phyloP scores from a whole-genome alignment of 2,329 filamentous ascomycete genomes.

The Xylariaceae sp. region DNA sequence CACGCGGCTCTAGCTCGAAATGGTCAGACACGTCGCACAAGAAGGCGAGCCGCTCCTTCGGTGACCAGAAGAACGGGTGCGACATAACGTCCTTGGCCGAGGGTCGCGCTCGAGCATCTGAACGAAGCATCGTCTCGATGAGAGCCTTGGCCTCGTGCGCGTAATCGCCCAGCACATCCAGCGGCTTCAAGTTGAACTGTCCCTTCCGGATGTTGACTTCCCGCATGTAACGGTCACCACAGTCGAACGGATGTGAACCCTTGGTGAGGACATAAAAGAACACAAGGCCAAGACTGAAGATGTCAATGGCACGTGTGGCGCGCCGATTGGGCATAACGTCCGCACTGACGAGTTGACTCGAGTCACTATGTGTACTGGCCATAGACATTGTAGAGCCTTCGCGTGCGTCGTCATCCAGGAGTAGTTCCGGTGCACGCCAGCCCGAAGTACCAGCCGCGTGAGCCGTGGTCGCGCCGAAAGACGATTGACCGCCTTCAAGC shows the following conservation, averaged over 20 bases:
- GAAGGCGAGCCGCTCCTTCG: slow-evolving; percentile 87
- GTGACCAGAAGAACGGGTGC: slow-evolving; percentile 95
- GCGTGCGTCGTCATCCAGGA: slow-evolving; percentile 75
- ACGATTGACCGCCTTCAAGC: slow-evolving; percentile 89
- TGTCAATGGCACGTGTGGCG: slow-evolving; percentile 93
- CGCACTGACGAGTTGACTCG: slow-evolving; percentile 59
- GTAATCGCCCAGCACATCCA: slow-evolving; percentile 79
- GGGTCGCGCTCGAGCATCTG: slow-evolving; percentile 61
- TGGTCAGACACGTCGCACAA: slow-evolving; percentile 96
- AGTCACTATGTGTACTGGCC: slow-evolving; percentile 62
- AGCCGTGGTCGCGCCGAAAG: slow-evolving; percentile 90
- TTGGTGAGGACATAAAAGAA: slow-evolving; percentile 98
- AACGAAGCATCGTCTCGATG: slow-evolving; percentile 76
- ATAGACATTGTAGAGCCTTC: slow-evolving; percentile 47
- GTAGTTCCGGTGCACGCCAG: slow-evolving; percentile 93
- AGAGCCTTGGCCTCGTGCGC: slow-evolving; percentile 86
- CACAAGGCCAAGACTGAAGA: slow-evolving; percentile 95
- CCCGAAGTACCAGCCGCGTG: slow-evolving; percentile 92
- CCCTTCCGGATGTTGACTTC: slow-evolving; percentile 97
- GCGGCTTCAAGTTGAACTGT: slow-evolving; percentile 69
- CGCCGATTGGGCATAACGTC: slow-evolving; percentile 69
- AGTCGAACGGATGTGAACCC: slow-evolving; percentile 90
- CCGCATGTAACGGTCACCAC: slow-evolving; percentile 90
- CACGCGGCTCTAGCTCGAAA: slow-evolving; percentile 88
- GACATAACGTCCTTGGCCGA: slow-evolving; percentile 52